Evolutionary conservation across 2,329 filamentous ascomycete species (phyloP), one percentile per base, ranked within the genome.

Genomic region (Talaromyces sp.): DNA sequence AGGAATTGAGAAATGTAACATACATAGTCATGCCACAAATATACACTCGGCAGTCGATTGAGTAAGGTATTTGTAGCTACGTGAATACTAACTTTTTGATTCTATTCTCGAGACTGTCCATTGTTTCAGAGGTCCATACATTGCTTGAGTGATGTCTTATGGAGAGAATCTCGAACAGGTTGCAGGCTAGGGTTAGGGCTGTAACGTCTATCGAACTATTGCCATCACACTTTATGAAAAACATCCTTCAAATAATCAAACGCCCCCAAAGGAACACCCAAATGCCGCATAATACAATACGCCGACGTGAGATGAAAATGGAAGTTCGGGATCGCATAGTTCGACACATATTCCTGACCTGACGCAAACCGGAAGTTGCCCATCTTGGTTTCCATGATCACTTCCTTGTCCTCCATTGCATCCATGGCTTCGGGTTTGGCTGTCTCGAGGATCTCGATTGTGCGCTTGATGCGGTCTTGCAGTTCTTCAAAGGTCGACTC

Each of bases 261-360:
- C 77, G 88, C 88, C 35, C 84, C 84, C 17, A 89, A n/a, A 0
- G 76, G 73, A 25, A 87, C 81, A 1, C 85, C 86, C 71, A 84
- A 78, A 65, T 77, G 80, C 60, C 86, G 76, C 67, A 88, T 66
- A 57, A 89, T 83, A 21, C 70, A 75, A 72, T 89, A 89, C 9
- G 82, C 77, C 11, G 78, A 84, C 2, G 70, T 77, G 13, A 82
- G 63, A 67, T 89, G 86, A 71, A 89, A 89, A 73, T 78, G 86
- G 63, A 87, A 70, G 65, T 88, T 86, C 21, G 85, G 84, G 43
- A 84, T 57, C 3, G 72, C 76, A 68, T 79, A 83, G 2, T 71
- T 71, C 40, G 71, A 66, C 21, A 82, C 65, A 66, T 83, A 87
- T 2, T 74, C 69, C 56, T 73, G 62, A 0, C 70, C 77, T 2